phyloP scores from a whole-genome alignment of 768 basidiomycete genomes.

The Pholiota conissans region DNA sequence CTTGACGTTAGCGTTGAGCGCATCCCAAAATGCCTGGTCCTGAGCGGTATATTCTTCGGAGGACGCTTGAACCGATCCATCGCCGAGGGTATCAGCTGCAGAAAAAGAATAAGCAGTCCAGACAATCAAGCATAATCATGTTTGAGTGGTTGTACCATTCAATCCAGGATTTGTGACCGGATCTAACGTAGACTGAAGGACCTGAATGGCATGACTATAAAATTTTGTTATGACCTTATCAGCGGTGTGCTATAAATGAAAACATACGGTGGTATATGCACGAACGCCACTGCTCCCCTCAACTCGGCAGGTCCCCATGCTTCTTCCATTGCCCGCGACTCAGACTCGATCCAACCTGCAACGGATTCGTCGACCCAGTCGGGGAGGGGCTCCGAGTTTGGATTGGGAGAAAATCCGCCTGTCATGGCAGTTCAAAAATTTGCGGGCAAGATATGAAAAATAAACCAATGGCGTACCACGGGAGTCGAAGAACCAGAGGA shows the following conservation, averaged over 20 bases:
- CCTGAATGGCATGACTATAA: conserved; percentile 35
- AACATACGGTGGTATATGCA: conserved; percentile 73
- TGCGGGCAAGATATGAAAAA: too few relatives aligned
- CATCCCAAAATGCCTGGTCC: conserved; percentile 63
- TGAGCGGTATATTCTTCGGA: conserved; percentile 32
- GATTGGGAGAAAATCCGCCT: conserved; percentile 53
- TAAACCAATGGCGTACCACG: conserved; percentile 55
- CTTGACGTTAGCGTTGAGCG: conserved; percentile 56
- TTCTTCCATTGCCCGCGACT: conserved; percentile 52
- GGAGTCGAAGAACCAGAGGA: conserved; percentile 83
- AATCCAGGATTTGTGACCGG: conserved; percentile 40
- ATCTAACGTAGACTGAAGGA: conserved; percentile 34
- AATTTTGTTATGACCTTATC: not conserved
- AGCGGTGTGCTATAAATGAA: not conserved
- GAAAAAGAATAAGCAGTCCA: not conserved
- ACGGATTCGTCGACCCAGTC: conserved; percentile 74
- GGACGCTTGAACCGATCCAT: conserved; percentile 65
- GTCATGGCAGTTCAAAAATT: conserved; percentile 6
- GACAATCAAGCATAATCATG: not conserved
- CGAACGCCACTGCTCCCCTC: conserved; percentile 65
- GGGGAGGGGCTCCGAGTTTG: conserved; percentile 31
- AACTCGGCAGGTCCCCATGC: conserved; percentile 56
- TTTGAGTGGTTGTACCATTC: conserved; percentile 31
- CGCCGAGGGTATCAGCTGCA: conserved; percentile 51
- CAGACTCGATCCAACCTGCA: conserved; percentile 57